Conservation (phyloP, 306 rosid genomes). For the Purshia tridentata region DNA sequence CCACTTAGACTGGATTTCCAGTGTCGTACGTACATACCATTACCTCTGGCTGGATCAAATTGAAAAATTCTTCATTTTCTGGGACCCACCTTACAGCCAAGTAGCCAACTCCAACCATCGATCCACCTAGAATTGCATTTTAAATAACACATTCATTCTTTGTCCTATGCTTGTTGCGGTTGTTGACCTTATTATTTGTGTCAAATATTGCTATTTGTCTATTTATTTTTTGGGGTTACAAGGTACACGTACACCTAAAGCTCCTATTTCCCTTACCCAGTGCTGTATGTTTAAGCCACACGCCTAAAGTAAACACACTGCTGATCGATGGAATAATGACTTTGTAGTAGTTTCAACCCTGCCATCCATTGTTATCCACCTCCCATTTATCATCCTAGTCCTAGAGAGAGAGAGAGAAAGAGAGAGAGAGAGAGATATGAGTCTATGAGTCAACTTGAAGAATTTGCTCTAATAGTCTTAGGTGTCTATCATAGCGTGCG, state of each 20-base stretch:
- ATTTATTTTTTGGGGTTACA: neutral
- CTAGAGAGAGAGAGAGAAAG: neutral
- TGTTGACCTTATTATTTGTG: neutral
- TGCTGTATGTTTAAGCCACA: slow-evolving; percentile 12
- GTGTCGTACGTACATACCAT: no score
- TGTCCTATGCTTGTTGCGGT: neutral
- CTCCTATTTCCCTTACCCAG: neutral
- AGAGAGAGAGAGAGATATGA: neutral
- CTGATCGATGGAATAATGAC: neutral
- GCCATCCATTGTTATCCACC: slow-evolving; percentile 15
- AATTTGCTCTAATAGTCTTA: neutral
- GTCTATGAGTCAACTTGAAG: no score
- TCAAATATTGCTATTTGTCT: neutral
- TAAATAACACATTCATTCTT: neutral
- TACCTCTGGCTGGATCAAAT: no score
- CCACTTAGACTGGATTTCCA: no score
- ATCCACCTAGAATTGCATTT: no score
- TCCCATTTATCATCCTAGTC: neutral
- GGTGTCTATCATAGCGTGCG: neutral
- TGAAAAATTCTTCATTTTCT: no score
- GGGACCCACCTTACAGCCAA: no score
- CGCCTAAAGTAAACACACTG: neutral
- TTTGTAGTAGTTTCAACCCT: neutral
- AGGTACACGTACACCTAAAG: no score
- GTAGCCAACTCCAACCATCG: no score